Evolutionary conservation across 805 yeast genomes (phyloP).

Genomic region (Pichia manshurica): DNA sequence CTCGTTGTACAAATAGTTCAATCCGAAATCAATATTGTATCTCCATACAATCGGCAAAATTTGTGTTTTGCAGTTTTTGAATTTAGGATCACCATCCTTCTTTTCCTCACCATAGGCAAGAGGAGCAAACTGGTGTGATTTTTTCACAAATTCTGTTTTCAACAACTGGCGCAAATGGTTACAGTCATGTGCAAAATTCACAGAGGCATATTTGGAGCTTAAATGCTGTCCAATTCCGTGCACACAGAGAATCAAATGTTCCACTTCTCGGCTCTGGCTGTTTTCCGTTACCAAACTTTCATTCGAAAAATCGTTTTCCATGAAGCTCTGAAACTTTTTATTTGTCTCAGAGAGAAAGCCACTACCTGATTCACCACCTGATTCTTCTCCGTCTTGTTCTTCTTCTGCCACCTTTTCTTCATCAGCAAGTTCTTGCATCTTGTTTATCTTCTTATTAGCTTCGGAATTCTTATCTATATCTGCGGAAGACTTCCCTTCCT

Average conservation of each 20-base stretch:
- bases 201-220: conserved; percentile 70
- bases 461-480: background rate
- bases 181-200: conserved; percentile 82
- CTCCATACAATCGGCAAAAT: conserved; percentile 93
- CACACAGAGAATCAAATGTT: conserved; percentile 70
- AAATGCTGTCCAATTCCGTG: conserved; percentile 94
- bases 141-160: conserved; percentile 40
- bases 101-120: conserved; percentile 31
- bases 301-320: conserved; percentile 47
- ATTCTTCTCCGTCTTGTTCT: background rate
- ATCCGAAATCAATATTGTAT: conserved; percentile 59
- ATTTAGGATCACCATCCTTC: conserved; percentile 18
- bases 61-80: conserved; percentile 58
- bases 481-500: background rate
- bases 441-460: background rate
- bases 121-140: conserved; percentile 36
- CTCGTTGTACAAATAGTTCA: conserved; percentile 37
- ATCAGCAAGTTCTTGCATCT: background rate
- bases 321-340: conserved; percentile 37
- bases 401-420: background rate
- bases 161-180: conserved; percentile 57
- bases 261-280: conserved; percentile 36
- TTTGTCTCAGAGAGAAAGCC: conserved; percentile 15
- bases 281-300: conserved; percentile 38
- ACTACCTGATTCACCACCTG: background rate